Evolutionary conservation across 306 rosid species (phyloP).

Genomic region (Trifolium subterraneum): DNA sequence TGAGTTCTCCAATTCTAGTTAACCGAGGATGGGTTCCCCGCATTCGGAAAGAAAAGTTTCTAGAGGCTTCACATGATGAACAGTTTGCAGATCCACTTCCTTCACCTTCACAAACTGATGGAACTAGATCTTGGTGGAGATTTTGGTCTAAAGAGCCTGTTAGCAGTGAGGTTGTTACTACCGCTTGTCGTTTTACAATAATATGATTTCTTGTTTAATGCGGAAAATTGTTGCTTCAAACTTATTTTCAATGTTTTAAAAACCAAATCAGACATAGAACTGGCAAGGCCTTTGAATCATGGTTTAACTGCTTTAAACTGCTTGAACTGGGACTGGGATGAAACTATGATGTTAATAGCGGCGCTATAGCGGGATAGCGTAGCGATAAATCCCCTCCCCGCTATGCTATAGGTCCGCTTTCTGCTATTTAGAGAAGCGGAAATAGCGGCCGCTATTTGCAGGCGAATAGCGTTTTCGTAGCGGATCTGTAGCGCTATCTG

Average conservation of each 20-base stretch:
- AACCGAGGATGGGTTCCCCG: slow-evolving; percentile 99
- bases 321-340: too few relatives aligned
- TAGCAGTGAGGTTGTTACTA: slow-evolving; percentile 58
- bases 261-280: neutral
- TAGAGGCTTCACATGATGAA: slow-evolving; percentile 51
- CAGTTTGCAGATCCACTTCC: slow-evolving; percentile 46
- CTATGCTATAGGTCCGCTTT: too few relatives aligned
- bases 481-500: too few relatives aligned
- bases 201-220: slow-evolving; percentile 9
- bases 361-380: too few relatives aligned
- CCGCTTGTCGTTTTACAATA: slow-evolving; percentile 11
- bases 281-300: neutral
- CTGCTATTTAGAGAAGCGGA: too few relatives aligned
- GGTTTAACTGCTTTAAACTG: slow-evolving; percentile 2
- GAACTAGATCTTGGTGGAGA: slow-evolving; percentile 82
- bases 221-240: slow-evolving; percentile 11
- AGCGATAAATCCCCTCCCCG: too few relatives aligned
- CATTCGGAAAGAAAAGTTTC: slow-evolving; percentile 76
- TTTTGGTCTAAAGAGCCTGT: slow-evolving; percentile 67
- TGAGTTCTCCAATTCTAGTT: slow-evolving; percentile 70
- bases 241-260: slow-evolving; percentile 26
- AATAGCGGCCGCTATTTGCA: too few relatives aligned
- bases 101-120: slow-evolving; percentile 47
- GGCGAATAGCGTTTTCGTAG: too few relatives aligned
- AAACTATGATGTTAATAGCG: too few relatives aligned